Percentiles rank a stretch among this genome's conserved stretches.
Conservation (phyloP, 108 stramenopile genomes). For the Schizochytrium sp. region DNA sequence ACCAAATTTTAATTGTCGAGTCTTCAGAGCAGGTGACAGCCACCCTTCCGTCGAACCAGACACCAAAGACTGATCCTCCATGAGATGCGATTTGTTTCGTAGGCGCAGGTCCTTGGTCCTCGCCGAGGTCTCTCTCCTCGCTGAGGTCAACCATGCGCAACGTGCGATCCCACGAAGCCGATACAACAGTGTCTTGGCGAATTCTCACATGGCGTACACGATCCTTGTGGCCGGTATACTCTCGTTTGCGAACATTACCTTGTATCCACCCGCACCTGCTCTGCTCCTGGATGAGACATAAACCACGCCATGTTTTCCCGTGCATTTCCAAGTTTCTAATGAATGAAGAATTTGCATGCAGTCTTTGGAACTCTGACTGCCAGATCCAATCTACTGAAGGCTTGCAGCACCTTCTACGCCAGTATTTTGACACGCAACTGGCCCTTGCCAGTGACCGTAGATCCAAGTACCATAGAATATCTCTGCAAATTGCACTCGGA, state of each 20-base stretch:
- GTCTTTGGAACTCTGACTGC: not conserved
- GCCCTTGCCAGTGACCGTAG: not conserved
- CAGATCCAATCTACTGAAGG: slow-evolving; percentile 32
- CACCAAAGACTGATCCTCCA: slow-evolving; percentile 54
- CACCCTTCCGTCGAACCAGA: slow-evolving; percentile 53
- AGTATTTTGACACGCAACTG: not conserved
- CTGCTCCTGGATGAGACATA: slow-evolving; percentile 17
- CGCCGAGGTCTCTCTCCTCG: slow-evolving; percentile 36
- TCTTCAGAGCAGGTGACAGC: slow-evolving; percentile 58
- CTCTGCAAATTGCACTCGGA: not conserved
- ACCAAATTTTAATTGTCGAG: slow-evolving; percentile 46
- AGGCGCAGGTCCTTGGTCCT: not conserved
- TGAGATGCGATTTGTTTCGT: slow-evolving; percentile 35
- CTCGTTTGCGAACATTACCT: not conserved
- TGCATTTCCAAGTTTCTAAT: slow-evolving; percentile 22
- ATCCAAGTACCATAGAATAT: not conserved
- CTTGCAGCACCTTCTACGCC: not conserved
- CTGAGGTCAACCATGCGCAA: slow-evolving; percentile 42
- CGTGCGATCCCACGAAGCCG: slow-evolving; percentile 44
- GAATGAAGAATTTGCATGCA: slow-evolving; percentile 11
- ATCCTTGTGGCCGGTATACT: slow-evolving; percentile 43
- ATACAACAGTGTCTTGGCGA: slow-evolving; percentile 36
- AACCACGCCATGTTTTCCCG: slow-evolving; percentile 18
- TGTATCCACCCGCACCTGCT: slow-evolving; percentile 11
- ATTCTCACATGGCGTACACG: slow-evolving; percentile 57